Percentiles rank a stretch among this genome's conserved stretches.
Conservation (phyloP, 139 green algal genomes). For the Edaphochlamys debaryana region DNA sequence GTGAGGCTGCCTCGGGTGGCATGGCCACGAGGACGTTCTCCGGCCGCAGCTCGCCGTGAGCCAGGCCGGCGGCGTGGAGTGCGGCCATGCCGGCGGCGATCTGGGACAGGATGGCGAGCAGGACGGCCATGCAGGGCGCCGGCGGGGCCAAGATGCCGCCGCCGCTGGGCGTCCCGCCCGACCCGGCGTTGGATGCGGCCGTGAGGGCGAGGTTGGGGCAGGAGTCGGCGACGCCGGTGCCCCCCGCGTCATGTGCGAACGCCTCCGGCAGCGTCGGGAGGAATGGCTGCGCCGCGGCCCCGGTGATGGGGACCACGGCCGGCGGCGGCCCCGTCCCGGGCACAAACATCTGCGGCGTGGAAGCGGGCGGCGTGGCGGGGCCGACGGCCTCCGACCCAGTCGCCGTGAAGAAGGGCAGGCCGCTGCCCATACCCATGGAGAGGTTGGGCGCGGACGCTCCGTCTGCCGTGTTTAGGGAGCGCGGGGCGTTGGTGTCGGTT, state of each 20-base stretch:
- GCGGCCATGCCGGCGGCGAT: conserved; percentile 44
- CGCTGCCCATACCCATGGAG: no score
- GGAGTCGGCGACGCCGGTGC: background rate
- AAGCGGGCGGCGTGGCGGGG: background rate
- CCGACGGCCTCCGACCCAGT: no score
- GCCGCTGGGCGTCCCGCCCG: background rate
- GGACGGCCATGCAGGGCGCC: conserved; percentile 28
- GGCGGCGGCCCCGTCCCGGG: no score
- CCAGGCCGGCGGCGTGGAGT: conserved; percentile 49
- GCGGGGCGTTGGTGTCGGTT: no score
- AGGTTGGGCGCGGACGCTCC: no score
- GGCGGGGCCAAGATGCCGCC: background rate
- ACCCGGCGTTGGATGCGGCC: background rate
- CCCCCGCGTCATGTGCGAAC: background rate
- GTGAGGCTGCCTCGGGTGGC: background rate
- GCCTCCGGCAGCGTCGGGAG: conserved; percentile 14
- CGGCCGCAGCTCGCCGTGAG: conserved; percentile 58
- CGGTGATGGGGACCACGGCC: no score
- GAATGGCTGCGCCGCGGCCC: background rate
- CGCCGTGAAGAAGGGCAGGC: no score
- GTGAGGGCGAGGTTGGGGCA: conserved; percentile 3
- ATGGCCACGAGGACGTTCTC: conserved; percentile 56
- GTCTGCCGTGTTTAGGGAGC: no score
- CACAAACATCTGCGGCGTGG: background rate
- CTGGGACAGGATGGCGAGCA: conserved; percentile 52